Conservation (phyloP, 2,329 filamentous ascomycete genomes). For the Claviceps spartinae region DNA sequence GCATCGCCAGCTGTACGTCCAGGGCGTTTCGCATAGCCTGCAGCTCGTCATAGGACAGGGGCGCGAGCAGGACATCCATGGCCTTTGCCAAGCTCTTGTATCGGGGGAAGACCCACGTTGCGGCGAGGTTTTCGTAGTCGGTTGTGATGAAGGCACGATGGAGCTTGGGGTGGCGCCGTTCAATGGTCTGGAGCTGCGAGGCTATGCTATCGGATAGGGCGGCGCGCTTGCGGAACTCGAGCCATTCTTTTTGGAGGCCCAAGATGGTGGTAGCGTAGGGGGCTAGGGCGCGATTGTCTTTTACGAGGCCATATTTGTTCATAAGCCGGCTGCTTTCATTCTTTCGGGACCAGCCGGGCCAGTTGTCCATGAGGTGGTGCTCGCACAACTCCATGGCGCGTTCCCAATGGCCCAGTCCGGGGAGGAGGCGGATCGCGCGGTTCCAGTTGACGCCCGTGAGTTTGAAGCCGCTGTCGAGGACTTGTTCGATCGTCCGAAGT, state of each 20-base stretch:
- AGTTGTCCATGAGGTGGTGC: constrained; percentile 60
- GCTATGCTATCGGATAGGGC: constrained; percentile 35
- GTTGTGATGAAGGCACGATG: constrained; percentile 26
- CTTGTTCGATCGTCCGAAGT: constrained; percentile 34
- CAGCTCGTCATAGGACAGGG: constrained; percentile 18
- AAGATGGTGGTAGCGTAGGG: constrained; percentile 29
- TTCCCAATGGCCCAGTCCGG: constrained; percentile 41
- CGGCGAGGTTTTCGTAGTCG: constrained; percentile 16
- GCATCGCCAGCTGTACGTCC: constrained; percentile 8
- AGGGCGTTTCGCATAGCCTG: constrained; percentile 11
- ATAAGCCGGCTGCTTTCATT: constrained; percentile 7
- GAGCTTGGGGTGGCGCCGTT: constrained; percentile 25
- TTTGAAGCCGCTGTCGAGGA: constrained; percentile 54
- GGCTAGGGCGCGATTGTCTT: constrained; percentile 19
- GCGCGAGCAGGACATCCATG: constrained; percentile 16
- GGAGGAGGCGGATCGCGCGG: constrained; percentile 55
- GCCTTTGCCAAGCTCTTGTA: constrained; percentile 15
- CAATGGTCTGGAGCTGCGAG: constrained; percentile 24
- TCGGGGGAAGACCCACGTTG: constrained; percentile 12
- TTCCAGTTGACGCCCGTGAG: constrained; percentile 75
- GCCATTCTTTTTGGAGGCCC: constrained; percentile 34
- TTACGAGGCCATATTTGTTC: constrained; percentile 25
- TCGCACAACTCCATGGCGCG: constrained; percentile 68
- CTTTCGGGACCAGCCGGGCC: constrained; percentile 52
- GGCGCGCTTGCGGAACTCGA: constrained; percentile 32